Percentiles rank a stretch among this genome's conserved stretches.
These are phyloP conservation scores for Magnaporthiopsis poae DNA, from an alignment of 2,329 filamentous ascomycete genomes.

Conservation along the genomic window DNA sequence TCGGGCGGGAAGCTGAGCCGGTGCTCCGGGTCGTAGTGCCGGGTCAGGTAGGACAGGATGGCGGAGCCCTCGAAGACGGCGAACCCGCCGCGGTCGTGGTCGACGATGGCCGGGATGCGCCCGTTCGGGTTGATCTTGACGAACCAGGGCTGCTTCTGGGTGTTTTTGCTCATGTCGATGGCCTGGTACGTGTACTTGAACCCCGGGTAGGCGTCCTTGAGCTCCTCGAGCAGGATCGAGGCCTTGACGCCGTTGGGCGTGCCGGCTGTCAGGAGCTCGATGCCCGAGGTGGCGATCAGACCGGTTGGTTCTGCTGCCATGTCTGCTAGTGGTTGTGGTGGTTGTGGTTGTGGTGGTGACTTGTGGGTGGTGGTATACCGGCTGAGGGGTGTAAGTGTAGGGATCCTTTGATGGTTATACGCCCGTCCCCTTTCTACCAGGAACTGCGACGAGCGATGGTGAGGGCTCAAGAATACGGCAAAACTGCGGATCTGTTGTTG, in stretches of 20 bases:
- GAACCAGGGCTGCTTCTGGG: constrained; percentile 23
- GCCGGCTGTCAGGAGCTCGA: constrained; percentile 52
- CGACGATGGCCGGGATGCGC: constrained; percentile 10
- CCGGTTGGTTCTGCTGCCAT: constrained; percentile 38
- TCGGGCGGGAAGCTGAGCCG: constrained; percentile 29
- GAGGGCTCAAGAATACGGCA: neutral
- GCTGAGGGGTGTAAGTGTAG: neutral
- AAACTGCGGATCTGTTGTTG: neutral
- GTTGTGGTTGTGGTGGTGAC: neutral
- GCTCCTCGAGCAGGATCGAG: constrained; percentile 54
- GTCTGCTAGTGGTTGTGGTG: constrained; percentile 10
- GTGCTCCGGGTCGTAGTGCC: constrained; percentile 32
- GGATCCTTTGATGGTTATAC: neutral
- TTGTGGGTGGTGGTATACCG: neutral
- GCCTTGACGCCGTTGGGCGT: constrained; percentile 48
- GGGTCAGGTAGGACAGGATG: constrained; percentile 37
- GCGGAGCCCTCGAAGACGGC: constrained; percentile 41
- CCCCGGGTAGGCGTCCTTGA: constrained; percentile 52
- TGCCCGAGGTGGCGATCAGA: constrained; percentile 51
- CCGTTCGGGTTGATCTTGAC: constrained; percentile 12
- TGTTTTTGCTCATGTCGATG: constrained; percentile 49
- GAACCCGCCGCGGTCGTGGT: constrained; percentile 32
- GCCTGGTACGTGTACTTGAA: constrained; percentile 48
- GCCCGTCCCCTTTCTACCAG: neutral
- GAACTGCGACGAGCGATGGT: neutral